Base-by-base conservation (phyloP, 2,329 filamentous ascomycete genomes). In the Cladophialophora immunda region DNA sequence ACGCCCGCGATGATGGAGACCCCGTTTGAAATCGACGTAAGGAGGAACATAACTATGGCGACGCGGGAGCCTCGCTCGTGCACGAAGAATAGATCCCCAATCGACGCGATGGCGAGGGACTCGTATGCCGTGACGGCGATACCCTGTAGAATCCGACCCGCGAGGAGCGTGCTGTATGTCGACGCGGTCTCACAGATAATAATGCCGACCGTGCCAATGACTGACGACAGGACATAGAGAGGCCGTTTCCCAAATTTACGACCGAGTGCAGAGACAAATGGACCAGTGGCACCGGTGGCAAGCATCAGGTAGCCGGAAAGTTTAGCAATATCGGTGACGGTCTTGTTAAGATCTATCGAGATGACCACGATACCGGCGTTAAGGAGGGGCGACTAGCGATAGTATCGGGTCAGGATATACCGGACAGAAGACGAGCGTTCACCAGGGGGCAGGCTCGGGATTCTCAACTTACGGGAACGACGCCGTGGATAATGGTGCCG, bases 191-290 rank as follows among this genome's bases (percentile, higher is more conserved):
- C 75, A 55, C 74, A 78, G 73, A 79, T 77, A n/a, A 76, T 73
- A 5, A 76, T 75, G 0, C 78, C 81, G 15, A 72, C 75, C 1
- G 78, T 53, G 9, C 76, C 76, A 5, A 77, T 56, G 4, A 78
- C 27, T 7, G 73, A 70, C 56, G 77, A 81, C 8, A 70, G 36
- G 70, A 81, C 78, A 15, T 80, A 73, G 1, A 81, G 74, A 0
- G 81, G 80, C 3, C 78, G 73, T 27, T 81, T 78, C 1, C 80
- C 81, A 62, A 80, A 81, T 67, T 80, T 82, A 8, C 74, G 76
- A 0, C 77, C 72, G 0, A 81, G 67, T 9, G 73, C 74, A 11
- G 81, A 77, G 11, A 78, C 75, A 36, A 81, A 72, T 17, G 79
- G 59, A 4, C 78, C 79, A 9, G 76, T 77, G 1, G 76, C 76